Conservation (phyloP, 2,329 filamentous ascomycete genomes). For the Penicillium sclerotigenum region DNA sequence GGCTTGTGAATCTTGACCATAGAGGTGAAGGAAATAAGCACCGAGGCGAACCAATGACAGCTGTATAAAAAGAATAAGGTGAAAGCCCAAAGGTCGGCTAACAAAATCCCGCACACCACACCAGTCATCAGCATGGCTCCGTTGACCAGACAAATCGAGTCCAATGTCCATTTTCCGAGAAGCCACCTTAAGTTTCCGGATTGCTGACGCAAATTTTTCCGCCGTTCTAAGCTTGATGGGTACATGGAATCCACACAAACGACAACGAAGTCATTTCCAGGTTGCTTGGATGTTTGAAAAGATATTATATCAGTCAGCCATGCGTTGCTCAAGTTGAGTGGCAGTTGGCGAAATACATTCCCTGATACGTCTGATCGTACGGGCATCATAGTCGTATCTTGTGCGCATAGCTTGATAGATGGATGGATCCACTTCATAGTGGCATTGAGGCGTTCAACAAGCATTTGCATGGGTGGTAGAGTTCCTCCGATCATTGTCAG, state of each 20-base stretch:
- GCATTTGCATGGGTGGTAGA: constrained; percentile 30
- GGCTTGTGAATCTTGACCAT: constrained; percentile 23
- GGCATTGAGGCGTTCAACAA: constrained; percentile 31
- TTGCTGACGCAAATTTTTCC: not conserved
- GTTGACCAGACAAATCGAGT: constrained; percentile 22
- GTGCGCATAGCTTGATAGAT: constrained; percentile 29
- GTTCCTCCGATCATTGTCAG: constrained; percentile 34
- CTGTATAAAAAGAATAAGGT: constrained; percentile 30
- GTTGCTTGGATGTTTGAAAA: constrained; percentile 20
- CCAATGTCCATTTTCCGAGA: not conserved
- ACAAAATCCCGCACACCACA: constrained; percentile 25
- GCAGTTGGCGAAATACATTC: constrained; percentile 31
- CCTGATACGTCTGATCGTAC: constrained; percentile 28
- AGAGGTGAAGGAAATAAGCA: constrained; percentile 22
- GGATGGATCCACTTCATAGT: constrained; percentile 25
- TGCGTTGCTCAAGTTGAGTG: constrained; percentile 29
- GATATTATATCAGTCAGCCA: constrained; percentile 30
- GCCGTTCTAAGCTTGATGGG: not conserved
- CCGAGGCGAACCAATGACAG: constrained; percentile 29
- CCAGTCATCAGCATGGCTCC: constrained; percentile 26
- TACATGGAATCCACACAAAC: constrained; percentile 23
- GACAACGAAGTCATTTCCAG: constrained; percentile 32
- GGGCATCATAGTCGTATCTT: constrained; percentile 26
- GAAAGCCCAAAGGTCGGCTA: constrained; percentile 32
- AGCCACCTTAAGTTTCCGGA: not conserved